Evolutionary conservation across 2,329 filamentous ascomycete species (phyloP), one percentile per base, ranked within the genome.

Genomic region (Beauveria bassiana): DNA sequence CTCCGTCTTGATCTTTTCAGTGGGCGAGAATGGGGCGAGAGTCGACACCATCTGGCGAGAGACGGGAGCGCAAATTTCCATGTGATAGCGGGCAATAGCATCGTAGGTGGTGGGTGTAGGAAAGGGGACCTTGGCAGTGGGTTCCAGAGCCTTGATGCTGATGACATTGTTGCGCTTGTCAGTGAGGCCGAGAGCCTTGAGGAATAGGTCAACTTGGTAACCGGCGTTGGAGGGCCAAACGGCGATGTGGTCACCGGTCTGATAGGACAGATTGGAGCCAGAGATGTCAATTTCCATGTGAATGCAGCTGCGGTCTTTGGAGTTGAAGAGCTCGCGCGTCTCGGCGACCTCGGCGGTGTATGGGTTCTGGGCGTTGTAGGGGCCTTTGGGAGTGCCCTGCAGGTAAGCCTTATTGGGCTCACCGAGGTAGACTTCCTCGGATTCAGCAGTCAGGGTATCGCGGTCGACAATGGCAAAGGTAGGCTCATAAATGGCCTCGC

Each of bases 351-450:
- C 93, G 38, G 96, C 93, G 72, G 99, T 95, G 79, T 90, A 98
- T 24, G 95, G 95, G 78, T 96, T 96, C 81, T 98, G 93, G 57
- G 92, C 88, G 72, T 96, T 97, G 84, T 89, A 98, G 18, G 95
- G 95, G 14, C 93, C 93, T 75, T 90, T 95, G 68, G 88, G 82
- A 49, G 78, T 80, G 63, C 90, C 91, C 72, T 96, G 89, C 63
- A 98, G 89, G 72, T 99, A 95, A 80, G 91, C 90, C 81, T 93
- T 93, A 80, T 96, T 96, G 54, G 93, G 93, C 75, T 99, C 95
- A 69, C 95, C 96, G 22, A 99, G 82, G 73, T 96, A 99, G 63
- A 99, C 95, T 61, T 89, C 86, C 65, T 88, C 80, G 12, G 89
- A 88, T 43, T 96, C 89, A 47, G 85, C 80, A 52, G 86, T 86